phyloP scores from a whole-genome alignment of 108 stramenopile genomes.

The Pseudonitzschia multiseries region DNA sequence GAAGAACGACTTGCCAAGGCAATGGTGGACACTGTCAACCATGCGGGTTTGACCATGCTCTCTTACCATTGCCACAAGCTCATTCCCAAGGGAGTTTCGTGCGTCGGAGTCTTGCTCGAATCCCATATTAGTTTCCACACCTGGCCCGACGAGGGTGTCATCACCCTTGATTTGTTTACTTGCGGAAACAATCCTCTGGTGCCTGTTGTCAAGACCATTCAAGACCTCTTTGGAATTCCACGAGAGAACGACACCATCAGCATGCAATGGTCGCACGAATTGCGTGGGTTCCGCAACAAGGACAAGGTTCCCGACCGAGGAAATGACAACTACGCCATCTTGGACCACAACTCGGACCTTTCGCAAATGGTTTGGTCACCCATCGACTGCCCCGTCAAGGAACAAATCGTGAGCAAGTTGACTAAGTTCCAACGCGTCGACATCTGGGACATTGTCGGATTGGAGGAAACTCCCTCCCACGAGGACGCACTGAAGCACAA shows the following conservation, averaged over 20 bases:
- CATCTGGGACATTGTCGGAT: conserved; percentile 78
- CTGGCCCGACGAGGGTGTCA: conserved; percentile 89
- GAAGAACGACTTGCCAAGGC: conserved; percentile 65
- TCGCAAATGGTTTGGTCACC: conserved; percentile 42
- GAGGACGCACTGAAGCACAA: conserved; percentile 63
- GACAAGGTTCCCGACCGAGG: conserved; percentile 22
- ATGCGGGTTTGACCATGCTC: conserved; percentile 72
- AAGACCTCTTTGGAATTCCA: conserved; percentile 70
- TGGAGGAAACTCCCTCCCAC: conserved; percentile 67
- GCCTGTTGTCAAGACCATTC: conserved; percentile 64
- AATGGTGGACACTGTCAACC: conserved; percentile 65
- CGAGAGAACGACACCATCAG: conserved; percentile 32
- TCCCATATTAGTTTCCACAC: conserved; percentile 86
- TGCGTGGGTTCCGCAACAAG: conserved; percentile 76
- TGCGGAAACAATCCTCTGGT: conserved; percentile 68
- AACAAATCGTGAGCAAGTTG: conserved; percentile 31
- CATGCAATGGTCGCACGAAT: conserved; percentile 74
- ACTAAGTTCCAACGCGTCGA: conserved; percentile 68
- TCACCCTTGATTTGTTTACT: conserved; percentile 84
- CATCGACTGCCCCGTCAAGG: conserved; percentile 40
- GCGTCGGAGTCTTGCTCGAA: conserved; percentile 84
- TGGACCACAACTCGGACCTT: conserved; percentile 42
- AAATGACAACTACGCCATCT: conserved; percentile 36
- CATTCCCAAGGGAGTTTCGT: conserved; percentile 75
- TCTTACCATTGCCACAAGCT: conserved; percentile 87